Conservation (phyloP, 345 rosid species). For the Lepidium didymum region DNA sequence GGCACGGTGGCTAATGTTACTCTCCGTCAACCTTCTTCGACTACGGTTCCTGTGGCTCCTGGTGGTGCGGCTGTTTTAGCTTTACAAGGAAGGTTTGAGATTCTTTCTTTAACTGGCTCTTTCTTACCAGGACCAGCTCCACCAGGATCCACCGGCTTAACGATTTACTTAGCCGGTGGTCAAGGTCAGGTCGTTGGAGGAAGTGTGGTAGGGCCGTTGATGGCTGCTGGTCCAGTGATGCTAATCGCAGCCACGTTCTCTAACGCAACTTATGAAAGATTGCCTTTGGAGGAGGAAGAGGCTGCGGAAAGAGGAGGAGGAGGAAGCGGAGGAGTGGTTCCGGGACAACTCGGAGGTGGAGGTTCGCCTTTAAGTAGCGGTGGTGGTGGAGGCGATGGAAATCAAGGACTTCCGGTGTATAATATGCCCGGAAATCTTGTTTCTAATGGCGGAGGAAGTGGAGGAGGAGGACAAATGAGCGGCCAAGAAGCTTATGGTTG, state of each 20-base stretch:
- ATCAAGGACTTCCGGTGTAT: slow-evolving; percentile 42
- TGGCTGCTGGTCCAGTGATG: slow-evolving; percentile 46
- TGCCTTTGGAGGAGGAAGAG: slow-evolving; percentile 44
- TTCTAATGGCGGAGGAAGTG: slow-evolving; percentile 33
- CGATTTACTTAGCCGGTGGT: slow-evolving; percentile 44
- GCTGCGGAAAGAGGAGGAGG: slow-evolving; percentile 30
- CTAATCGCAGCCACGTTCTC: slow-evolving; percentile 44
- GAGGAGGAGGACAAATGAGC: slow-evolving; percentile 42
- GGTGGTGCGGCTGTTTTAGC: slow-evolving; percentile 37
- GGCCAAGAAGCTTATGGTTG: slow-evolving; percentile 50
- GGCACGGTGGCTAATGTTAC: slow-evolving; percentile 63
- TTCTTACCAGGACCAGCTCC: slow-evolving; percentile 44
- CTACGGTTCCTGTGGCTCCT: slow-evolving; percentile 1
- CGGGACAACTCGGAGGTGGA: slow-evolving; percentile 19
- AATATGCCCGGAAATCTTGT: slow-evolving; percentile 62
- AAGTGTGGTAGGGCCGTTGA: slow-evolving; percentile 36
- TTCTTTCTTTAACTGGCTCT: slow-evolving; percentile 40
- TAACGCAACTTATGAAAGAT: slow-evolving; percentile 41
- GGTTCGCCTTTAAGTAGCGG: slow-evolving; percentile 34
- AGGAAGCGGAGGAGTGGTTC: slow-evolving; percentile 38
- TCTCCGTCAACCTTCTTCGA: slow-evolving; percentile 39
- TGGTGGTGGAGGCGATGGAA: slow-evolving; percentile 43
- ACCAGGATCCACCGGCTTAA: slow-evolving; percentile 44
- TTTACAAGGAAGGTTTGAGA: slow-evolving; percentile 44
- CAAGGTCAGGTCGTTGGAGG: slow-evolving; percentile 54